Conservation (phyloP, 495 filamentous ascomycete species). For the Lasiosphaeris hirsuta region DNA sequence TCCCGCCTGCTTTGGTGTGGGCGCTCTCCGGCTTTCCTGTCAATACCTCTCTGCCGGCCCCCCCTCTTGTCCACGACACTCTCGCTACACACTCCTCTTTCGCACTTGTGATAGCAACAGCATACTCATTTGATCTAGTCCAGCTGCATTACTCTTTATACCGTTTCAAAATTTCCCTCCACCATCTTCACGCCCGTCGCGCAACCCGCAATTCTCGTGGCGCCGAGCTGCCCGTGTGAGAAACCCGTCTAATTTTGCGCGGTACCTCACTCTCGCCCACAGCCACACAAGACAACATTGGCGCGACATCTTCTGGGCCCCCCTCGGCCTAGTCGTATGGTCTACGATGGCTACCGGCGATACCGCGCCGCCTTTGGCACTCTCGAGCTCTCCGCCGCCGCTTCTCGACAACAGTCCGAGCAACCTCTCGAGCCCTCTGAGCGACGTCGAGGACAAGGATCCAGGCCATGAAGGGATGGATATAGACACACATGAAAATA, state of each 20-base stretch:
- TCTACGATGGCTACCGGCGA: constrained; percentile 45
- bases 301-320: constrained; percentile 4
- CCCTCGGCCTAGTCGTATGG: constrained; percentile 18
- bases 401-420: constrained; percentile 35
- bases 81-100: background rate
- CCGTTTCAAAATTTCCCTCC: constrained; percentile 2
- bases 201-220: constrained; percentile 13
- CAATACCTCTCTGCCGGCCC: constrained; percentile 12
- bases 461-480: constrained; percentile 45
- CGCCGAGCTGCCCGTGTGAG: constrained; percentile 21
- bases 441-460: constrained; percentile 81
- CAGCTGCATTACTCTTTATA: background rate
- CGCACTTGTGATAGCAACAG: background rate
- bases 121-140: background rate
- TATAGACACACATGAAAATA: constrained; percentile 32
- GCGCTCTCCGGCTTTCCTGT: constrained; percentile 23
- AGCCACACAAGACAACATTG: constrained; percentile 15
- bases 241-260: constrained; percentile 29
- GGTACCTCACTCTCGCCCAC: constrained; percentile 14
- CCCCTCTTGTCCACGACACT: constrained; percentile 20
- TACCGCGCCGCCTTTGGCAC: constrained; percentile 40
- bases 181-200: constrained; percentile 7
- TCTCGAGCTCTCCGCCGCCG: constrained; percentile 45
- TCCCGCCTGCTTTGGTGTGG: constrained; percentile 18
- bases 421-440: constrained; percentile 66